Conservation (phyloP, 176 grass and related monocot species). For the Alloteropsis semialata region DNA sequence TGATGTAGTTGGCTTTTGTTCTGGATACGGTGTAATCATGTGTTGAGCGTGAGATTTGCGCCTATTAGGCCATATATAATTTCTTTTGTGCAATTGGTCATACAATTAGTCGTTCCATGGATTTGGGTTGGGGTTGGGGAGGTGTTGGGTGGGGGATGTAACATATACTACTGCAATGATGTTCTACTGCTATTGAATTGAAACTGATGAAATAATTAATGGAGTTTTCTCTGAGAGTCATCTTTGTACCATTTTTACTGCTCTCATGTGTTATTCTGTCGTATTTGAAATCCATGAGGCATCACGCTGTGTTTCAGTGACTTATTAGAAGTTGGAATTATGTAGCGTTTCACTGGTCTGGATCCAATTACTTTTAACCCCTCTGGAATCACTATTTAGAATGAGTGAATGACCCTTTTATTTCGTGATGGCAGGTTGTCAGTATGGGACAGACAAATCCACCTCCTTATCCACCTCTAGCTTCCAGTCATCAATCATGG, state of each 20-base stretch:
- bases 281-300: background rate
- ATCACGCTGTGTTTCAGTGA: background rate
- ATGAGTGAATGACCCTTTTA: slow-evolving; percentile 1
- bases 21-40: background rate
- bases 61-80: background rate
- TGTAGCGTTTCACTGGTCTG: background rate
- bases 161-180: background rate
- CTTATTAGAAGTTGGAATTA: background rate
- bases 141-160: background rate
- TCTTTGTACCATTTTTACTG: background rate
- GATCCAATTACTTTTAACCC: background rate
- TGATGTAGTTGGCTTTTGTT: background rate
- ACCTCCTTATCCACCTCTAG: slow-evolving; percentile 50
- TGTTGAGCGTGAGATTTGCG: background rate
- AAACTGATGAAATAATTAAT: background rate
- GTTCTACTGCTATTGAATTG: background rate
- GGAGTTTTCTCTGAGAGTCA: background rate
- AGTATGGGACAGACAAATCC: slow-evolving; percentile 49
- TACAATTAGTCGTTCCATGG: background rate
- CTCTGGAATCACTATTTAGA: background rate
- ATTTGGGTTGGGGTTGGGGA: background rate
- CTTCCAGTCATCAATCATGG: slow-evolving; percentile 59
- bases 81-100: background rate
- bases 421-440: slow-evolving; percentile 46
- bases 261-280: background rate